Evolutionary conservation across 306 rosid species (phyloP).

Genomic region (Castanospermum australe): DNA sequence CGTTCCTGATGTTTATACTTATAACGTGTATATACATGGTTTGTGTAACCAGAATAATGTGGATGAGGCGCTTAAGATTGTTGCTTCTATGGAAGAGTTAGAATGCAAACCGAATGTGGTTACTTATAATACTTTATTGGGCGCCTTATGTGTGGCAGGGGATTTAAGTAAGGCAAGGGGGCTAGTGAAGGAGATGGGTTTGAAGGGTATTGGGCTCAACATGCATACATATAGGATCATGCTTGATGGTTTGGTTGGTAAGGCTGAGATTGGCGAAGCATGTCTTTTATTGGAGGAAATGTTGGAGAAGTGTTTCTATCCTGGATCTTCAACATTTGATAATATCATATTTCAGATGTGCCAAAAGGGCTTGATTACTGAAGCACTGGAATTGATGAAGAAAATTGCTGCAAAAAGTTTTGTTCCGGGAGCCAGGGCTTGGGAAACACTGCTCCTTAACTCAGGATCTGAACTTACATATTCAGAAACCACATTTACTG

Average conservation of each 20-base stretch:
- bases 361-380: constrained; percentile 45
- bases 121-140: constrained; percentile 65
- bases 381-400: constrained; percentile 52
- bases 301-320: constrained; percentile 48
- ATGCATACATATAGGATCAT: constrained; percentile 54
- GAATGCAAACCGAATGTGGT: constrained; percentile 71
- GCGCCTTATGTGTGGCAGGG: constrained; percentile 42
- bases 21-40: constrained; percentile 67
- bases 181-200: constrained; percentile 53
- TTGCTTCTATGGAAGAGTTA: constrained; percentile 61
- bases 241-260: constrained; percentile 58
- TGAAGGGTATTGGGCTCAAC: constrained; percentile 57
- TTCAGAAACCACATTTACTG: constrained; percentile 39
- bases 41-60: constrained; percentile 64
- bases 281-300: constrained; percentile 61
- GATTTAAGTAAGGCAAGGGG: constrained; percentile 42
- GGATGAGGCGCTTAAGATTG: constrained; percentile 47
- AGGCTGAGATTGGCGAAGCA: constrained; percentile 58
- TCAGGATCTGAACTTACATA: constrained; percentile 30
- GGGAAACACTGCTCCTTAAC: constrained; percentile 61
- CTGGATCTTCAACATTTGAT: constrained; percentile 52
- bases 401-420: constrained; percentile 42
- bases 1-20: constrained; percentile 67
- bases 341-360: constrained; percentile 56
- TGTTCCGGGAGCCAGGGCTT: constrained; percentile 51